Evolutionary conservation across 139 green algal species (phyloP).

Genomic region (Mesostigma viride): DNA sequence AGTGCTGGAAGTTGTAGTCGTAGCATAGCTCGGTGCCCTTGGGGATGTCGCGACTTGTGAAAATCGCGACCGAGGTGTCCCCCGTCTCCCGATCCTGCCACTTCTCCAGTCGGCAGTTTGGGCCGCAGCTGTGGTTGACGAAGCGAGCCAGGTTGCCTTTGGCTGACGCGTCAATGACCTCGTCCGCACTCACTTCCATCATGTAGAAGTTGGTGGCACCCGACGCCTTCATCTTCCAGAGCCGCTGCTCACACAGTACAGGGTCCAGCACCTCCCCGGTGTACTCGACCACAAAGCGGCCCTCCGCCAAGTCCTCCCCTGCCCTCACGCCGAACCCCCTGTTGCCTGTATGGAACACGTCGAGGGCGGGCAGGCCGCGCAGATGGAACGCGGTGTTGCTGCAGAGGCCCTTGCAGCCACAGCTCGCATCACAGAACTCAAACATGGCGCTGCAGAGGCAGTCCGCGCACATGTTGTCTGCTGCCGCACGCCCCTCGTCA

Average conservation of each 20-base stretch:
- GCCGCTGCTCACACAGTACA: slow-evolving; percentile 25
- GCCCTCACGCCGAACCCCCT: slow-evolving; percentile 23
- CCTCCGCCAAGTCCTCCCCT: slow-evolving; percentile 9
- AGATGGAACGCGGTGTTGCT: too few relatives aligned
- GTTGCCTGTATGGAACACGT: slow-evolving; percentile 20
- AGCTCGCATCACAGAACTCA: too few relatives aligned
- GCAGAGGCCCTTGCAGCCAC: too few relatives aligned
- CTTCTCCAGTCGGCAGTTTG: slow-evolving; percentile 98
- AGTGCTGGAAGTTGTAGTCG: slow-evolving; percentile 99
- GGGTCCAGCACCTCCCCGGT: slow-evolving; percentile 32
- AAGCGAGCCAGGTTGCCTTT: slow-evolving; percentile 88
- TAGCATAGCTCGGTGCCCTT: slow-evolving; percentile 83
- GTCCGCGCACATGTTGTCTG: too few relatives aligned
- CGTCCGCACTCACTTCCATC: slow-evolving; percentile 34
- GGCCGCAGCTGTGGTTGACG: slow-evolving; percentile 96
- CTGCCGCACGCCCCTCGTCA: too few relatives aligned
- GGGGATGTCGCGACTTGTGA: slow-evolving; percentile 49
- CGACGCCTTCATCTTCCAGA: slow-evolving; percentile 26
- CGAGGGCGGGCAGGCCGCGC: too few relatives aligned
- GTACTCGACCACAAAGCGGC: slow-evolving; percentile 26
- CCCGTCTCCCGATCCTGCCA: slow-evolving; percentile 81
- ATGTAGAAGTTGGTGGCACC: slow-evolving; percentile 24
- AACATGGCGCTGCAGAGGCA: too few relatives aligned
- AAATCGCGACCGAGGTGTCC: slow-evolving; percentile 91
- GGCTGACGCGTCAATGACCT: slow-evolving; percentile 70